phyloP scores from a whole-genome alignment of 2,329 filamentous ascomycete species.

The Stachybotrys elegans region DNA sequence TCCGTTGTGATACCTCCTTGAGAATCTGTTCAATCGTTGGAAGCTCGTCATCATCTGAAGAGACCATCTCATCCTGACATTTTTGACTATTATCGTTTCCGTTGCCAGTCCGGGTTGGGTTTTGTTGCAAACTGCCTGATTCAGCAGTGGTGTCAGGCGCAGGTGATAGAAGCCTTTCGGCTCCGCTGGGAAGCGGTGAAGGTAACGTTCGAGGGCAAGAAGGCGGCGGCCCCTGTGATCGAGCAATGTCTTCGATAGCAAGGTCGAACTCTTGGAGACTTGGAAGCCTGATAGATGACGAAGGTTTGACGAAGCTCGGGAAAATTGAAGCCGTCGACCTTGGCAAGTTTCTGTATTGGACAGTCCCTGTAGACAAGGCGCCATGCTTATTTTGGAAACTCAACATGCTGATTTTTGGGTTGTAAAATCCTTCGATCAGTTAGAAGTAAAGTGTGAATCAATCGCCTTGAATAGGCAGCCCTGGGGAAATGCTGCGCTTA shows the following conservation, averaged over 20 bases:
- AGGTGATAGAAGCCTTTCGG: background rate
- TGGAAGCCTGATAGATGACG: background rate
- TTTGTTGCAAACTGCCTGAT: background rate
- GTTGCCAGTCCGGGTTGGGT: background rate
- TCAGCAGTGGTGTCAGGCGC: background rate
- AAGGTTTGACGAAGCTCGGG: background rate
- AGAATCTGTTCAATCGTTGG: background rate
- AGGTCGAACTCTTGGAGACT: conserved; percentile 1
- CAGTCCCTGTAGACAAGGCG: background rate
- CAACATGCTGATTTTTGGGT: background rate
- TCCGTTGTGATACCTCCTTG: background rate
- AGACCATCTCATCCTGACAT: background rate
- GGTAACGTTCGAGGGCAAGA: background rate
- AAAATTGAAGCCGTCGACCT: background rate
- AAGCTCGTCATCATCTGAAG: background rate
- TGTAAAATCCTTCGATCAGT: background rate
- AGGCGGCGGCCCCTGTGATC: background rate
- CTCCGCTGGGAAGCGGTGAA: background rate
- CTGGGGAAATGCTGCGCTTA: background rate
- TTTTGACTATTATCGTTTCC: background rate
- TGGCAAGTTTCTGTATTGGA: background rate
- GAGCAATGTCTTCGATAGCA: background rate
- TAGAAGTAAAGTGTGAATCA: background rate
- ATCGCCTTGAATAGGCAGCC: background rate
- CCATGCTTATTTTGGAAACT: conserved; percentile 1